These are phyloP conservation scores for Pythium aphanidermatum DNA, from an alignment of 352 stramenopile species.

Conservation along the genomic window DNA sequence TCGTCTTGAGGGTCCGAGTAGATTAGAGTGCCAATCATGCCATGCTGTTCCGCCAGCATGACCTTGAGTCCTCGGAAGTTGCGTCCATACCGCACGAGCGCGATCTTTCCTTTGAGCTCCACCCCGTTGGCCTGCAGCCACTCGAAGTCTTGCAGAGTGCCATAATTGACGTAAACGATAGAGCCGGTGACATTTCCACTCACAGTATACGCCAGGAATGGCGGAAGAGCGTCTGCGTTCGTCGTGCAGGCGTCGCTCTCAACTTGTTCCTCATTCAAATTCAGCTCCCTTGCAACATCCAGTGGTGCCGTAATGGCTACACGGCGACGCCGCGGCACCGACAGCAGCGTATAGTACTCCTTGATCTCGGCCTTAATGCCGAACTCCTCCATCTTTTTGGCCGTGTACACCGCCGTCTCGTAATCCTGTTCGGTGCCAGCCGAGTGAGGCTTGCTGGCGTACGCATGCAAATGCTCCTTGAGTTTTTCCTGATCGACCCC, in stretches of 20 bases:
- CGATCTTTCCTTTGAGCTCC: constrained; percentile 75
- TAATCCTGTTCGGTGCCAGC: constrained; percentile 44
- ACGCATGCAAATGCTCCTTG: constrained; percentile 33
- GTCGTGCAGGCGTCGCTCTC: constrained; percentile 58
- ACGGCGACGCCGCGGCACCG: constrained; percentile 39
- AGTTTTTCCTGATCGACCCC: constrained; percentile 22
- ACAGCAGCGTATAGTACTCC: constrained; percentile 50
- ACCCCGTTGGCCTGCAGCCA: constrained; percentile 60
- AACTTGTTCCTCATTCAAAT: constrained; percentile 53
- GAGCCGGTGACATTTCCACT: constrained; percentile 58
- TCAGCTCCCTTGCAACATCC: constrained; percentile 20
- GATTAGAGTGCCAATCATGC: constrained; percentile 73
- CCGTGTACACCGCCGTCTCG: constrained; percentile 48
- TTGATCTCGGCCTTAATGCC: constrained; percentile 39
- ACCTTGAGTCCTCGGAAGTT: constrained; percentile 78
- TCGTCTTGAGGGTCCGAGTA: constrained; percentile 86
- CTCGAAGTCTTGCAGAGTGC: constrained; percentile 67
- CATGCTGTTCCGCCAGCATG: constrained; percentile 74
- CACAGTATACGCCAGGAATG: constrained; percentile 80
- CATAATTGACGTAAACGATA: constrained; percentile 89
- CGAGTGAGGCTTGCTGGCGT: constrained; percentile 36
- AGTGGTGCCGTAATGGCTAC: constrained; percentile 37
- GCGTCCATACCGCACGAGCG: constrained; percentile 75
- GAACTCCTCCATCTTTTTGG: constrained; percentile 16
- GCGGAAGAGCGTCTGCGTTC: constrained; percentile 43